Base-by-base conservation (phyloP, 2,329 filamentous ascomycete genomes). In the Epichloe sibirici region DNA sequence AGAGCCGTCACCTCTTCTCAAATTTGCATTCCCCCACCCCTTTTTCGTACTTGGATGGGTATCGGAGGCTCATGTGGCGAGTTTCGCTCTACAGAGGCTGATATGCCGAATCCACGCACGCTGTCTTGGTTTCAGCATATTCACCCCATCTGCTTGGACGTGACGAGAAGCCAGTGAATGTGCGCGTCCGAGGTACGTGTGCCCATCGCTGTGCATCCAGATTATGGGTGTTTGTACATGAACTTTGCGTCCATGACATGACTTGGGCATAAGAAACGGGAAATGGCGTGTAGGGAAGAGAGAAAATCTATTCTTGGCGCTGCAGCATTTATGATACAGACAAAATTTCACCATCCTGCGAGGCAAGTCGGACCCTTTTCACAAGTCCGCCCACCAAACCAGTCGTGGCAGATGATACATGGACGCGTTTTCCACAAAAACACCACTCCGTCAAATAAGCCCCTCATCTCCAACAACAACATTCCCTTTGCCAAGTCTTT, bases 351-450 rank as follows among this genome's bases (percentile, higher is more conserved):
- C 47, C 51, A 25, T 51, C 34, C 48, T 44, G 44, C 45, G 40
- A 48, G 40, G 45, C 17, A 35, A 28, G 48, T 44, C 28, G 37
- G 23, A 13, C n/a, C 9, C 39, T 40, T 25, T n/a, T 37, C 42
- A 21, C 35, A 42, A 17, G 47, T 15, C 28, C 42, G 12, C 42
- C 28, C 8, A 34, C 53, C 58, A 48, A 38, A 54, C 51, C 53
- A 52, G 44, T 50, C 48, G 40, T 49, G 58, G 54, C 56, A 58
- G 49, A 35, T 51, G 50, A 48, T 52, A 49, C 51, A 53, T 40
- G 53, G 39, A 45, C 47, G 47, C 53, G 25, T 51, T 35, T 40
- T 35, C 11, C 48, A 43, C 49, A 28, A 21, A 15, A 21, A 31
- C 34, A 39, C 34, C 42, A 28, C 42, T 46, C 25, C 28, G 28